A percentile compares a stretch with the other conserved stretches of the same genome.
Conservation (phyloP, 306 rosid species). For the Fagus sylvatica region DNA sequence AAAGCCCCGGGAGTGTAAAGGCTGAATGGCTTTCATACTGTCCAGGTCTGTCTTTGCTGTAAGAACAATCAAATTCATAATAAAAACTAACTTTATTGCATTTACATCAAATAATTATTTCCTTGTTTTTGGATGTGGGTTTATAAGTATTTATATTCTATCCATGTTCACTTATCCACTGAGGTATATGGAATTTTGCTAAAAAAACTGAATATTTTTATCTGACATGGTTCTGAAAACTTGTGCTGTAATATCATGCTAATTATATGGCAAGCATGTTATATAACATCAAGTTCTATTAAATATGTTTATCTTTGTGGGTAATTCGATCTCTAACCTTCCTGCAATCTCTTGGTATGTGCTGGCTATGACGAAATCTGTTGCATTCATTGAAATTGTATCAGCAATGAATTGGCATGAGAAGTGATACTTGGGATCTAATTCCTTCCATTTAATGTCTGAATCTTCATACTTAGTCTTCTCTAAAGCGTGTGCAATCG, state of each 20-base stretch:
- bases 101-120: not conserved
- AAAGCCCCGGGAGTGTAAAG: conserved; percentile 89
- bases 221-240: no score
- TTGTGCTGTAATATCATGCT: no score
- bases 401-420: conserved; percentile 95
- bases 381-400: conserved; percentile 83
- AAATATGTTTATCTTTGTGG: not conserved
- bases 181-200: no score
- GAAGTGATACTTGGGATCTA: conserved; percentile 87
- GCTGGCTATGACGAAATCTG: conserved; percentile 91
- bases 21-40: conserved; percentile 89
- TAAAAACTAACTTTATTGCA: not conserved
- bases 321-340: conserved; percentile 51
- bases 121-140: no score
- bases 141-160: no score
- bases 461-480: conserved; percentile 92
- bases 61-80: conserved; percentile 32
- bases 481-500: conserved; percentile 94
- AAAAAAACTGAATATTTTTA: no score
- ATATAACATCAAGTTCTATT: not conserved
- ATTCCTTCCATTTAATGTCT: conserved; percentile 85
- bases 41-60: conserved; percentile 92
- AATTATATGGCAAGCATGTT: no score
- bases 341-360: conserved; percentile 96
- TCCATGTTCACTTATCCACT: no score